Evolutionary conservation across 2,329 filamentous ascomycete genomes (phyloP).

Genomic region (Alternaria dauci): DNA sequence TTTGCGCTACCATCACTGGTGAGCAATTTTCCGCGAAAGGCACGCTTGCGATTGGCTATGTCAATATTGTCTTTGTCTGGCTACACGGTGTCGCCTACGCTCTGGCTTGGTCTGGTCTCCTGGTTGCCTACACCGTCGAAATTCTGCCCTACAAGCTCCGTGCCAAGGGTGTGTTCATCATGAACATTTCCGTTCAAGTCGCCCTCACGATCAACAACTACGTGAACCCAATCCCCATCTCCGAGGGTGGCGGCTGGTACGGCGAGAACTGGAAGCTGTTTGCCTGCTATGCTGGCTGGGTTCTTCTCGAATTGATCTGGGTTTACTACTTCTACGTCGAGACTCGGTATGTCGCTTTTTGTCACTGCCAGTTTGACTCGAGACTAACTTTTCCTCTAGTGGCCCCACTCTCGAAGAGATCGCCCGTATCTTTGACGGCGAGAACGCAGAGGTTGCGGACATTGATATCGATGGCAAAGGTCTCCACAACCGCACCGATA

Average conservation of each 20-base stretch:
- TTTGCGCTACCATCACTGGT: neutral
- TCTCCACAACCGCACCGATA: conserved; percentile 15
- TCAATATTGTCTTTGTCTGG: conserved; percentile 58
- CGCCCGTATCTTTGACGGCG: conserved; percentile 72
- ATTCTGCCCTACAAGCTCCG: conserved; percentile 57
- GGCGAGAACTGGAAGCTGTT: conserved; percentile 69
- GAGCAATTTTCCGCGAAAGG: conserved; percentile 60
- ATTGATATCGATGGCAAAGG: conserved; percentile 25
- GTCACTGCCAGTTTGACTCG: conserved; percentile 2
- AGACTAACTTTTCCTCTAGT: conserved; percentile 53
- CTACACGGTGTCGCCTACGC: conserved; percentile 58
- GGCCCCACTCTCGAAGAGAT: conserved; percentile 73
- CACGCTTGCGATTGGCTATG: conserved; percentile 46
- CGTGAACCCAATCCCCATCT: conserved; percentile 61
- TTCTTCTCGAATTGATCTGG: conserved; percentile 64
- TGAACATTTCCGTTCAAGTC: conserved; percentile 69
- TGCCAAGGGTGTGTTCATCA: conserved; percentile 57
- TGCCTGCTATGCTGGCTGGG: conserved; percentile 70
- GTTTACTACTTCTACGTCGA: conserved; percentile 72
- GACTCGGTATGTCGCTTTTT: conserved; percentile 52
- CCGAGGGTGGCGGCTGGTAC: conserved; percentile 60
- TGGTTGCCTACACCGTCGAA: conserved; percentile 60
- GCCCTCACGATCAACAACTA: conserved; percentile 63
- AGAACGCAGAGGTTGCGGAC: conserved; percentile 54
- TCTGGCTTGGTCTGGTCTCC: conserved; percentile 55